Evolutionary conservation across 2,329 filamentous ascomycete species (phyloP).

Genomic region (Scorias spongiosa): DNA sequence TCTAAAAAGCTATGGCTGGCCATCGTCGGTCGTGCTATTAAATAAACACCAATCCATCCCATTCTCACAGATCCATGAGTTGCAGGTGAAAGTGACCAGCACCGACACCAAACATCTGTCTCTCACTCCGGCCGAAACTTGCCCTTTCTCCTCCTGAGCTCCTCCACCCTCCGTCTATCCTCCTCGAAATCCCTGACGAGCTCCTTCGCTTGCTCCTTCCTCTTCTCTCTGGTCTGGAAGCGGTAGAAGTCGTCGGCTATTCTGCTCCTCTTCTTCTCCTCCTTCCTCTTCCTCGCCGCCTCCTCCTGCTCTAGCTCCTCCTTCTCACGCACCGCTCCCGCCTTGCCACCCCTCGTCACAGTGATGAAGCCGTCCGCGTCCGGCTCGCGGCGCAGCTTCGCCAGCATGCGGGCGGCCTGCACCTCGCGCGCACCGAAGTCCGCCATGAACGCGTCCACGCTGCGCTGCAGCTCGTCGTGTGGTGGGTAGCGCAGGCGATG

Average conservation of each 20-base stretch:
- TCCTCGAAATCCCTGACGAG: conserved; percentile 60
- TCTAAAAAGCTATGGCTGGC: too few relatives aligned
- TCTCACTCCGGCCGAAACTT: conserved; percentile 36
- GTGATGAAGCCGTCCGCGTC: conserved; percentile 95
- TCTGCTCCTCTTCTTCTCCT: conserved; percentile 40
- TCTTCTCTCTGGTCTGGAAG: conserved; percentile 67
- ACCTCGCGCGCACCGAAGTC: conserved; percentile 55
- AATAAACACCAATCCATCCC: too few relatives aligned
- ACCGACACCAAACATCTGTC: too few relatives aligned
- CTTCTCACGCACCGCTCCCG: conserved; percentile 57
- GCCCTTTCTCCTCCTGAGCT: conserved; percentile 52
- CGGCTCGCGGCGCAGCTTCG: conserved; percentile 57
- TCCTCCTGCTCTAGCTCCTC: conserved; percentile 49
- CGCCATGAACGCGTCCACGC: conserved; percentile 74
- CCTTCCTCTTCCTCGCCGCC: conserved; percentile 41
- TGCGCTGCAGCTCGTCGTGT: conserved; percentile 48
- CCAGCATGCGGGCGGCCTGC: conserved; percentile 45
- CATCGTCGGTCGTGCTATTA: too few relatives aligned
- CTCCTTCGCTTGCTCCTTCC: conserved; percentile 57
- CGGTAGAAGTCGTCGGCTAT: conserved; percentile 63
- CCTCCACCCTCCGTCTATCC: conserved; percentile 55
- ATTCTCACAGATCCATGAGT: too few relatives aligned
- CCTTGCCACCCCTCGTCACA: conserved; percentile 61
- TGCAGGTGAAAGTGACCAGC: too few relatives aligned
- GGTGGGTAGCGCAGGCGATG: conserved; percentile 57